A percentile compares a stretch with the other conserved stretches of the same genome.
Evolutionary conservation across 2,329 filamentous ascomycete species (phyloP).

Genomic region (Leptographium lundbergii): DNA sequence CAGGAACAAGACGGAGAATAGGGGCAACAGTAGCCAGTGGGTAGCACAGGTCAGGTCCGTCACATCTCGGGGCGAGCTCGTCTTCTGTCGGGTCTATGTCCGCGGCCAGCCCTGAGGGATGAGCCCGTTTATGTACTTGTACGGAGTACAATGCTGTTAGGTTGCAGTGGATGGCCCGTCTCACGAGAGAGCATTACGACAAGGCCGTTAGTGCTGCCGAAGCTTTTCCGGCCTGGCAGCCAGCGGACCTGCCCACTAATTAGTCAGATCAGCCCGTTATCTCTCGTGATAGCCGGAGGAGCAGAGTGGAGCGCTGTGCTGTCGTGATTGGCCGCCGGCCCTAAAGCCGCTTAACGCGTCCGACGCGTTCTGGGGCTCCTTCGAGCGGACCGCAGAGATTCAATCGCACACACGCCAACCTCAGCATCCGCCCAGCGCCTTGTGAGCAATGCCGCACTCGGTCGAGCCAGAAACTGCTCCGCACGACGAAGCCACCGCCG

Average conservation of each 20-base stretch:
- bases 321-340: not conserved
- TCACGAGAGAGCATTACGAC: not conserved
- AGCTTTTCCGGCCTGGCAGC: not conserved
- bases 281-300: not conserved
- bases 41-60: not conserved
- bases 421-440: not conserved
- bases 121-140: not conserved
- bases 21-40: not conserved
- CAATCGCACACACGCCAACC: too few species aligned
- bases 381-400: not conserved
- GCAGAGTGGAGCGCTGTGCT: not conserved
- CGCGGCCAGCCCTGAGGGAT: not conserved
- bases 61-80: not conserved
- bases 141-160: not conserved
- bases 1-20: not conserved
- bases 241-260: not conserved
- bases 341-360: conserved; percentile 12
- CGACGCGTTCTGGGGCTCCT: conserved; percentile 7
- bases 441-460: conserved; percentile 32
- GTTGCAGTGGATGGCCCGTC: not conserved
- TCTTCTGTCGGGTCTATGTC: not conserved
- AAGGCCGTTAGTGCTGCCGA: not conserved
- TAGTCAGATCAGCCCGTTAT: not conserved
- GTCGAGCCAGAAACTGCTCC: conserved; percentile 18
- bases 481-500: conserved; percentile 13